Conservation (phyloP, 169 alveolate genomes). For the Cryptosporidium felis region DNA sequence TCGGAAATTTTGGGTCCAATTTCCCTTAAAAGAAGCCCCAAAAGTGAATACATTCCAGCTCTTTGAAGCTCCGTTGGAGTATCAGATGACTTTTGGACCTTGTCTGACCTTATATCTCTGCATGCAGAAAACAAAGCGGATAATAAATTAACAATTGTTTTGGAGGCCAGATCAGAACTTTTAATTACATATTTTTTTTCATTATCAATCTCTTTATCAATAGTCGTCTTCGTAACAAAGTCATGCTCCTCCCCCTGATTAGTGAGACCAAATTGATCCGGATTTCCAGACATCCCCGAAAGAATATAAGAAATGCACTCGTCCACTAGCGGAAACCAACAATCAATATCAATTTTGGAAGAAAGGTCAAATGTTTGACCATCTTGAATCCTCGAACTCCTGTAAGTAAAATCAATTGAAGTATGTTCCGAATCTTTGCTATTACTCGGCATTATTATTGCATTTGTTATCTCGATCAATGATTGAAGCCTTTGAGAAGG, state of each 20-base stretch:
- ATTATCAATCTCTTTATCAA: neutral
- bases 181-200: neutral
- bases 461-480: constrained; percentile 12
- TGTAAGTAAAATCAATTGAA: neutral
- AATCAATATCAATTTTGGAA: constrained; percentile 41
- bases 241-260: neutral
- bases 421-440: neutral
- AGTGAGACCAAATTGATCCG: neutral
- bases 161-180: neutral
- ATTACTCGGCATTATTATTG: constrained; percentile 2
- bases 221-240: neutral
- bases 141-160: neutral
- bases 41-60: constrained; percentile 68
- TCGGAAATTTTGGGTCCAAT: neutral
- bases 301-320: constrained; percentile 47
- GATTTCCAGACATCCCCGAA: constrained; percentile 21
- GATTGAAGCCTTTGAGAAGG: constrained; percentile 48
- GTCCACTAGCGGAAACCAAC: constrained; percentile 64
- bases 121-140: constrained; percentile 59
- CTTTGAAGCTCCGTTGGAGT: constrained; percentile 68
- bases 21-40: constrained; percentile 56
- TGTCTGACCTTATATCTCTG: constrained; percentile 52
- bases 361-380: neutral
- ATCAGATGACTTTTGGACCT: constrained; percentile 40
- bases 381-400: neutral